These are phyloP conservation scores for Colletotrichum tofieldiae DNA, from an alignment of 2,329 filamentous ascomycete genomes.

Conservation along the genomic window DNA sequence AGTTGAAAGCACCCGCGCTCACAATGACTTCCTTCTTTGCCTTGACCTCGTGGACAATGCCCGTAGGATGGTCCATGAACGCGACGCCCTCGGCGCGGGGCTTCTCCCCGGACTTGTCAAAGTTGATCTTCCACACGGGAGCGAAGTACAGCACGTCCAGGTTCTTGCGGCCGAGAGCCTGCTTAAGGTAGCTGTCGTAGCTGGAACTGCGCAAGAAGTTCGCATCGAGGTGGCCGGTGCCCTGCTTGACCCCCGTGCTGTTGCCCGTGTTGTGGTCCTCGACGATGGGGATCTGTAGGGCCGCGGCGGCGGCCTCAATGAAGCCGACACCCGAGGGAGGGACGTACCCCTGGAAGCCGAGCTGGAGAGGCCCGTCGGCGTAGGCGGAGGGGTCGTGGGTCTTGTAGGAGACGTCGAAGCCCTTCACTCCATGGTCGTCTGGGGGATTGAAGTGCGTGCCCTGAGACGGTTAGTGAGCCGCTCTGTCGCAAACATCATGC, in stretches of 20 bases:
- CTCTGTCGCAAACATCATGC: not conserved
- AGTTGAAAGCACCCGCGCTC: slow-evolving; percentile 41
- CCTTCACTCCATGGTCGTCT: slow-evolving; percentile 40
- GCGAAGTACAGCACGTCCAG: slow-evolving; percentile 48
- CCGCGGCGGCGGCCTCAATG: slow-evolving; percentile 45
- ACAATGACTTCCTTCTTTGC: slow-evolving; percentile 43
- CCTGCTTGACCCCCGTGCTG: slow-evolving; percentile 49
- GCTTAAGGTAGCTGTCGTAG: slow-evolving; percentile 47
- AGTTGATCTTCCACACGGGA: slow-evolving; percentile 45
- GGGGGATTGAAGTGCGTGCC: slow-evolving; percentile 48
- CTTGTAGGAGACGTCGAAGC: slow-evolving; percentile 48
- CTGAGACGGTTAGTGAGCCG: not conserved
- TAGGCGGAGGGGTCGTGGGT: slow-evolving; percentile 48
- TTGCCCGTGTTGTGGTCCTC: slow-evolving; percentile 48
- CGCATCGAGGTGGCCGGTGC: slow-evolving; percentile 47
- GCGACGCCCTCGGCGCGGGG: slow-evolving; percentile 46
- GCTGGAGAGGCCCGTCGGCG: slow-evolving; percentile 47
- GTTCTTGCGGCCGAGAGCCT: slow-evolving; percentile 44
- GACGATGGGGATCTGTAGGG: slow-evolving; percentile 46
- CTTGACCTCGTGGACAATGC: slow-evolving; percentile 41
- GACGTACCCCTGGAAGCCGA: slow-evolving; percentile 49
- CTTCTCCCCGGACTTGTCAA: slow-evolving; percentile 39
- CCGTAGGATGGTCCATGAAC: slow-evolving; percentile 48
- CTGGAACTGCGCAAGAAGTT: slow-evolving; percentile 47
- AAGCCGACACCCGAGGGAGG: slow-evolving; percentile 50